Evolutionary conservation across 208 protist genomes (phyloP), one percentile per base, ranked within the genome.

Genomic region (Trypanosoma cruzi): DNA sequence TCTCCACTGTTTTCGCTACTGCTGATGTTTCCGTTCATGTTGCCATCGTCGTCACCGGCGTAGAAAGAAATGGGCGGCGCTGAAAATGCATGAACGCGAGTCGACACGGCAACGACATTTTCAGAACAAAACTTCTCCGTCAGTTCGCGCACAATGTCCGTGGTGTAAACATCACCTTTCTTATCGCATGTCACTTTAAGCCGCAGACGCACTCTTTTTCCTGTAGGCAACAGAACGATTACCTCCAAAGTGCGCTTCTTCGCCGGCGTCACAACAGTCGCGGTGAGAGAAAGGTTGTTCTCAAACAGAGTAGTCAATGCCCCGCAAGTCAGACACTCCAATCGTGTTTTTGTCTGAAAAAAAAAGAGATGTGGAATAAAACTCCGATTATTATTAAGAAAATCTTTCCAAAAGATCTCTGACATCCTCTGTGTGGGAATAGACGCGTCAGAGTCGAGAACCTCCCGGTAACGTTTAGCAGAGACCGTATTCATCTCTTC

Each of bases 401-500:
- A 95, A 68, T 93, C 85, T 16, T 93, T 70, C 95, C 96, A 98
- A 64, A 89, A 91, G 29, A 96, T 80, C 20, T 72, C 34, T 24
- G 93, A 89, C 14, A 98, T 81, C 65, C 93, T 60, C 44, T 53
- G 50, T 48, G 82, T 80, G 5, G 92, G 79, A 57, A 96, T 80
- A 40, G 59, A 67, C 34, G 75, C 76, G 71, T 95, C 92, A 20
- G 82, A 71, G 36, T 96, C 90, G 13, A 77, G 71, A 29, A 85
- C 88, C 67, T 97, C 91, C 22, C 90, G 81, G 73, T 98, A 98
- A 36, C 70, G 75, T 58, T 95, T 90, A 31, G 77, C 77, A 14
- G 74, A 71, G 28, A 93, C 79, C 11, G 66, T 56, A 75, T 98
- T 98, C 44, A 97, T 75, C 75, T 98, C 95, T 77, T 98, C 94